phyloP scores from a whole-genome alignment of 1,284 basidiomycete genomes.

The Neonothopanus nambi region DNA sequence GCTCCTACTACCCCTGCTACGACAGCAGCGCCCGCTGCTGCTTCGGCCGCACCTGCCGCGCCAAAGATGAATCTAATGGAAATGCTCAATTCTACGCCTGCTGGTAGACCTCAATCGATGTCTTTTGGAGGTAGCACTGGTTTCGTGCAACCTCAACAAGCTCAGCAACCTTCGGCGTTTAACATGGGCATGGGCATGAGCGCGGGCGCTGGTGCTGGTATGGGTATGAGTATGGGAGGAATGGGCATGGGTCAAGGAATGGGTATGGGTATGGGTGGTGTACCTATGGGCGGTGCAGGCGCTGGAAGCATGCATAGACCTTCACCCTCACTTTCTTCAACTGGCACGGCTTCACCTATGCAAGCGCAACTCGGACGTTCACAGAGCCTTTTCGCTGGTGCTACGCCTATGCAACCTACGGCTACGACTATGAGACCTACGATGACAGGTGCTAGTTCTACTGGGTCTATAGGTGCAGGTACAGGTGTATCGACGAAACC shows the following conservation, averaged over 20 bases:
- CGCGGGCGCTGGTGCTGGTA: conserved; percentile 13
- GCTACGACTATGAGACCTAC: no score
- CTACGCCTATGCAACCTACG: conserved; percentile 1
- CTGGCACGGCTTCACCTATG: conserved; percentile 8
- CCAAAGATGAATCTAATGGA: conserved; percentile 54
- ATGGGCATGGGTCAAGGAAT: conserved; percentile 11
- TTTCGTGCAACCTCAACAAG: conserved; percentile 25
- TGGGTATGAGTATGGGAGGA: conserved; percentile 17
- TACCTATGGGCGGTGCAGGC: conserved; percentile 11
- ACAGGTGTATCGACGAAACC: conserved; percentile 20
- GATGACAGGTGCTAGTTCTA: no score
- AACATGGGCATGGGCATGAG: conserved; percentile 9
- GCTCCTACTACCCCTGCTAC: conserved; percentile 50
- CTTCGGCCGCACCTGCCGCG: conserved; percentile 26
- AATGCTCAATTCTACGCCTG: conserved; percentile 42
- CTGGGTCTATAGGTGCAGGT: neutral
- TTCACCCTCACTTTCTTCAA: conserved; percentile 16
- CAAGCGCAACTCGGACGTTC: conserved; percentile 24
- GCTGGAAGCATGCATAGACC: conserved; percentile 16
- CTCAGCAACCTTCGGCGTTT: conserved; percentile 7
- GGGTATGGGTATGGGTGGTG: conserved; percentile 7
- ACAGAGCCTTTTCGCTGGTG: conserved; percentile 31
- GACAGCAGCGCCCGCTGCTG: conserved; percentile 29
- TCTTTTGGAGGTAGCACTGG: conserved; percentile 1
- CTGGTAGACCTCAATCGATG: conserved; percentile 16